Evolutionary conservation across 2,329 filamentous ascomycete species (phyloP).

Genomic region (Clarireedia sp.): DNA sequence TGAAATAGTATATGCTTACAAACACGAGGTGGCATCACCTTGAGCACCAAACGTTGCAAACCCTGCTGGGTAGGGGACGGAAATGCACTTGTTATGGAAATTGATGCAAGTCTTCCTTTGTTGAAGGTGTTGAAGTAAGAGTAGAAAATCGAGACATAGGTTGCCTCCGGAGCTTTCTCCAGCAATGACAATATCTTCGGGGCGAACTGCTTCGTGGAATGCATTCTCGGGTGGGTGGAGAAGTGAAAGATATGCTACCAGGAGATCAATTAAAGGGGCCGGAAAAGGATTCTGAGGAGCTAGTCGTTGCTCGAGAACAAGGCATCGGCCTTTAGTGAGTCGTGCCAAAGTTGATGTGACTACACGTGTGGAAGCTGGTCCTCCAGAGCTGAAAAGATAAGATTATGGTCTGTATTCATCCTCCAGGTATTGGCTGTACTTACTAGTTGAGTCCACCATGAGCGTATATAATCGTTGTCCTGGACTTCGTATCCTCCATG

Average conservation of each 20-base stretch:
- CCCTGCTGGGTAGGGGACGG: not conserved
- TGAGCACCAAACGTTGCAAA: not conserved
- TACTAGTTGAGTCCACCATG: not conserved
- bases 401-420: not conserved
- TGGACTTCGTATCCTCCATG: not conserved
- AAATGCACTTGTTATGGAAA: not conserved
- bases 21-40: not conserved
- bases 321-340: not conserved
- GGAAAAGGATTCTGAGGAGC: not conserved
- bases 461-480: not conserved
- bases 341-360: not conserved
- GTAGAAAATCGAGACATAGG: not conserved
- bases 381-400: not conserved
- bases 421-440: not conserved
- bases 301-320: not conserved
- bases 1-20: not conserved
- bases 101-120: not conserved
- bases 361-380: not conserved
- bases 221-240: not conserved
- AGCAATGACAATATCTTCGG: not conserved
- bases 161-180: not conserved
- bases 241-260: conserved; percentile 1
- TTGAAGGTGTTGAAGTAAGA: not conserved
- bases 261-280: not conserved
- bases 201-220: not conserved